Evolutionary conservation across 202 grass and related monocot species (phyloP), one percentile per base, ranked within the genome.

Genomic region (Setaria italica): DNA sequence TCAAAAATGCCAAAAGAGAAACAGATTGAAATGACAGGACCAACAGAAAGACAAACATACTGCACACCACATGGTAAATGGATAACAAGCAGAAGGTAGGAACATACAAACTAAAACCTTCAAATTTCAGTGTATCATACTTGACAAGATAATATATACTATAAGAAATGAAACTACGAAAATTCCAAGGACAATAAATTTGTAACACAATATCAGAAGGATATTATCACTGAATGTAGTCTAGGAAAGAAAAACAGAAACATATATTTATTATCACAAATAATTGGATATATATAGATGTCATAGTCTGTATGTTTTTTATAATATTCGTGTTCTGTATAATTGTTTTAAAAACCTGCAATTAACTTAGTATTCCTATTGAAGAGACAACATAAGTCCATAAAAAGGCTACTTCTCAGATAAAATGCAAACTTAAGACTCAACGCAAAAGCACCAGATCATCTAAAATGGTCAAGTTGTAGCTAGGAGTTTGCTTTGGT

Each of bases 1-100:
- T 42, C 37, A 57, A 42, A 81, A 57, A 53, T 25, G 16, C 17
- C 46, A 69, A 81, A 82, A 20, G 37, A 45, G 79, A 81, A n/a
- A 53, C 4, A 34, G 43, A 60, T 13, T 34, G 15, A 47, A 72
- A 82, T 13, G 25, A 33, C 15, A n/a, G 20, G 20, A 43, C 49
- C 19, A 32, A 58, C 13, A 70, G 6, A 48, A 58, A 30, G 37
- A 30, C 25, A 82, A 62, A 21, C n/a, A 5, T 25, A 62, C 9
- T 55, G 35, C 21, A 37, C 25, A 45, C 14, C 21, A 67, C 14
- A 39, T 8, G 62, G 21, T 21, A 76, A 85, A 55, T 4, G 9
- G 13, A n/a, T 54, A n/a, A 51, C 19, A 0, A 41, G 4, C 45
- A 37, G 10, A 20, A 45, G 0, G 19, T 29, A 16, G 45, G 30